Base-by-base conservation (phyloP, 139 green algal species). In the Chlorella sp. region DNA sequence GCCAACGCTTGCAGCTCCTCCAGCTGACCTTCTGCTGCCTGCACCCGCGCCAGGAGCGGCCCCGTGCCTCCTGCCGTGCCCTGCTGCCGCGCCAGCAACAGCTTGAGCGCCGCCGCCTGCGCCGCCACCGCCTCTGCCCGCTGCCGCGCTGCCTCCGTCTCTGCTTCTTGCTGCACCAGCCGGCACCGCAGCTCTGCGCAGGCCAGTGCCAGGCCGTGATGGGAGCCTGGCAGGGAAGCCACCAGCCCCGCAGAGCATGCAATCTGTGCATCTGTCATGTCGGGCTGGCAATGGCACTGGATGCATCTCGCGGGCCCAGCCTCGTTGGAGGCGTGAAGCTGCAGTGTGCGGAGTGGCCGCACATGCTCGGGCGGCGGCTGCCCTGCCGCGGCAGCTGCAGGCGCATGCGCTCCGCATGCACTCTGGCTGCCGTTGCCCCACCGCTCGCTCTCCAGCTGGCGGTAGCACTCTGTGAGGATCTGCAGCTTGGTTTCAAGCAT, bases 181-280 rank as follows among this genome's bases (percentile, higher is more conserved):
- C 21, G 40, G 14, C 11, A 42, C 69, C 53, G 33, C 69, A 75
- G 69, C 38, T 75, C 69, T 35, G 69, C 69, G 40, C 69, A 75
- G 69, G 38, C 53, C 36, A 65, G 17, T 5, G 69, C 69, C n/a
- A 75, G 53, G 0, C 5, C 40, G n/a, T 67, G 38, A 53, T 67
- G 69, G 27, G 69, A 56, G 38, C 17, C 9, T 1, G 53, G 12
- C 21, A 56, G 53, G 5, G 40, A n/a, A n/a, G n/a, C 51, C 38
- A 42, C 36, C 5, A 12, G 51, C 51, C 60, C 40, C 2, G 31
- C 33, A 23, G n/a, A 21, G 33, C 5, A 5, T 29, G 2, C 7
- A 9, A 5, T 21, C 61, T 67, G 36, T 1, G 14, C 36, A 12
- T 2, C 61, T 21, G 38, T 36, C 46, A 45, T 48, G 35, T 14